Conservation (phyloP, 1,284 basidiomycete genomes). For the Rhodotorula sp. region DNA sequence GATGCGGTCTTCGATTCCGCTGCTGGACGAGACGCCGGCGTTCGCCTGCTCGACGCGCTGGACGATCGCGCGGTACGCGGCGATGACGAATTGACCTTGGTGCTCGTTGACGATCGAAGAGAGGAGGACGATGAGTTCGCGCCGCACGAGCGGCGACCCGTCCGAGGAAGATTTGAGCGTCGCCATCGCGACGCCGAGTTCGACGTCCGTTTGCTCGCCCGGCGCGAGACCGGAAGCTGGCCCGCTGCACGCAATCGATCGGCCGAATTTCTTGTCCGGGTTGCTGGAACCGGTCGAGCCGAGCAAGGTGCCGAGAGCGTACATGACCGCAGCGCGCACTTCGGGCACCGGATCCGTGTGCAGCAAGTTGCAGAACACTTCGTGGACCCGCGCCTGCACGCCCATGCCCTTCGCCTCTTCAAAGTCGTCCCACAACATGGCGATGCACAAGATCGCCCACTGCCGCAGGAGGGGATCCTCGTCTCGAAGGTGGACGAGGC, state of each 20-base stretch:
- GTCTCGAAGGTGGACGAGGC: conserved; percentile 76
- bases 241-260: conserved; percentile 34
- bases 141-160: conserved; percentile 92
- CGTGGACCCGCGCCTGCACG: conserved; percentile 77
- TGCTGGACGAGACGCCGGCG: conserved; percentile 59
- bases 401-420: conserved; percentile 88
- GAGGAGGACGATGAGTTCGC: conserved; percentile 87
- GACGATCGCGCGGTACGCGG: conserved; percentile 90
- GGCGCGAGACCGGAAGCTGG: conserved; percentile 68
- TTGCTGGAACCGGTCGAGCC: conserved; percentile 69
- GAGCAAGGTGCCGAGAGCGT: conserved; percentile 89
- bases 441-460: conserved; percentile 92
- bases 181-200: conserved; percentile 59
- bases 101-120: conserved; percentile 94
- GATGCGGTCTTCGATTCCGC: conserved; percentile 38
- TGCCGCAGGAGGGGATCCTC: conserved; percentile 86
- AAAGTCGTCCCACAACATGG: conserved; percentile 90
- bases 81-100: conserved; percentile 91
- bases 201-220: conserved; percentile 63
- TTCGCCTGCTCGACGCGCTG: conserved; percentile 49
- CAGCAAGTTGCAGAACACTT: conserved; percentile 78
- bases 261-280: conserved; percentile 44
- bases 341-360: conserved; percentile 82
- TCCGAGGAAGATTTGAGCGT: conserved; percentile 60
- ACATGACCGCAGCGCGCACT: conserved; percentile 86